These are phyloP conservation scores for Allium fistulosum DNA, from an alignment of 106 monocot species.

Conservation along the genomic window DNA sequence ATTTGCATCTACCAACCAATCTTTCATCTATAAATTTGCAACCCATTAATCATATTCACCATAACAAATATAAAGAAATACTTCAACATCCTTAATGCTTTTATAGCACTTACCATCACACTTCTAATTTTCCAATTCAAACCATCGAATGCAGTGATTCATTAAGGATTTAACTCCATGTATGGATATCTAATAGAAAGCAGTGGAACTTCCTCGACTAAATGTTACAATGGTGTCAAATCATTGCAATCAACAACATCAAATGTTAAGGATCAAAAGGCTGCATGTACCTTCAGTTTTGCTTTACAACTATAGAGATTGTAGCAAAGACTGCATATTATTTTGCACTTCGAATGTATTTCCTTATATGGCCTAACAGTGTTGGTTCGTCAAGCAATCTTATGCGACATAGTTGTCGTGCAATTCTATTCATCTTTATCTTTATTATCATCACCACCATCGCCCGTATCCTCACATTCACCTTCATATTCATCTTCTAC, in stretches of 20 bases:
- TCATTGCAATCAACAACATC: slow-evolving; percentile 14
- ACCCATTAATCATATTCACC: background rate
- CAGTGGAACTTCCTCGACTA: slow-evolving; percentile 1
- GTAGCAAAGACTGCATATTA: too few relatives aligned
- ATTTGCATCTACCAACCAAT: background rate
- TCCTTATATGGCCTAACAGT: too few relatives aligned
- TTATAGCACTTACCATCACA: background rate
- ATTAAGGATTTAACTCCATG: slow-evolving; percentile 18
- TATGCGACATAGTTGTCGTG: too few relatives aligned
- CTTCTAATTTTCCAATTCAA: background rate
- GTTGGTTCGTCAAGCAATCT: too few relatives aligned
- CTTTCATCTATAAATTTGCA: background rate
- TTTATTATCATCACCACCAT: too few relatives aligned
- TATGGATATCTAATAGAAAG: slow-evolving; percentile 14
- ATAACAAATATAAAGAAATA: background rate
- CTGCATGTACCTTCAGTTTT: slow-evolving; percentile 5
- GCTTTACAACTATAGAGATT: too few relatives aligned
- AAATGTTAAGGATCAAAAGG: slow-evolving; percentile 3
- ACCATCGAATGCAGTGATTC: slow-evolving; percentile 11
- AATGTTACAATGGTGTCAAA: slow-evolving; percentile 19
- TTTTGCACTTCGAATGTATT: too few relatives aligned
- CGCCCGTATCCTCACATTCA: too few relatives aligned
- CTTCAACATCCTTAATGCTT: background rate
- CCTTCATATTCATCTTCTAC: too few relatives aligned
- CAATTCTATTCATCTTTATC: too few relatives aligned